Base-by-base conservation (phyloP, 2,329 filamentous ascomycete species). In the Xylaria polymorpha region DNA sequence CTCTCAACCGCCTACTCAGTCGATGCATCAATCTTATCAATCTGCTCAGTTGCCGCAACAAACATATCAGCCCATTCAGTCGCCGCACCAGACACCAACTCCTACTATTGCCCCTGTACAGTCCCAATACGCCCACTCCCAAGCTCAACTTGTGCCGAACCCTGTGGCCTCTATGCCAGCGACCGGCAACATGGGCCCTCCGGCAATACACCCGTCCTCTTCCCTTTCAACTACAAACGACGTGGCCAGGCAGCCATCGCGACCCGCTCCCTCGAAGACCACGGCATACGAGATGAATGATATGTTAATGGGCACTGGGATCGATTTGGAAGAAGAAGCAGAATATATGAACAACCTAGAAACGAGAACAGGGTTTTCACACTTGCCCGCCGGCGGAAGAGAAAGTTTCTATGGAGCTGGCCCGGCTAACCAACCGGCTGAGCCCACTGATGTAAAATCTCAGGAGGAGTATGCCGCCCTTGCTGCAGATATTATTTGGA, bases 281-380 rank as follows among this genome's bases (percentile, higher is more conserved):
- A 84, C 85, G 65, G 83, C 88, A 66, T 89, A 94, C 74, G 93
- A 97, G 75, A 87, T 94, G 55, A 93, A 91, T 72, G 94, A 98
- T 81, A 92, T 94, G 60, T 81, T 97, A 64, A 91, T 91, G 20
- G 93, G 92, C 20, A 95, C 94, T 18, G 94, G 94, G 59, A 94
- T 98, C 71, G 93, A 97, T 82, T 81, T 97, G 56, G 90, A 91
- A 67, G 94, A 94, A 72, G 94, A 97, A 79, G 93, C 97, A 77
- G 92, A 94, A 74, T 92, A 90, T 73, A 85, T 96, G 79, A 90
- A 93, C 53, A 90, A 89, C 68, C 84, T 89, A 62, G 83, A 89
- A 73, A 80, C 85, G 61, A 80, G 85, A 76, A 83, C 85, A 56
- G 83, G 90, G 15, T 87, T 87, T 69, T 82, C 83, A 15, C 82